Percentiles rank a stretch among this genome's conserved stretches.
phyloP scores from a whole-genome alignment of 257 asterid species.

The Fraxinus cuspidata region DNA sequence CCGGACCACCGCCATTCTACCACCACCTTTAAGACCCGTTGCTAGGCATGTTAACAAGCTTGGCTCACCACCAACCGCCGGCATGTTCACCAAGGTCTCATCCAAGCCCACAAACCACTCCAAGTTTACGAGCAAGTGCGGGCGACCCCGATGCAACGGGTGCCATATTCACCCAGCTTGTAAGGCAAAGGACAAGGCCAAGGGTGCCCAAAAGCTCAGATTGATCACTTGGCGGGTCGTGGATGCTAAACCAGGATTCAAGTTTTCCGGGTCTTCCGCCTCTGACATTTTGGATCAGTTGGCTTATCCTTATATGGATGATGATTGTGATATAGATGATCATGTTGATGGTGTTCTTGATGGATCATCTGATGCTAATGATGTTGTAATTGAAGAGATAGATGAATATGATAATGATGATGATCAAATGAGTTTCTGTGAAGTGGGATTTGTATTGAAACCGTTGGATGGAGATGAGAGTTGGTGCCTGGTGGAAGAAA shows the following conservation, averaged over 20 bases:
- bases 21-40: conserved; percentile 33
- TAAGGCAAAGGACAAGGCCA: conserved; percentile 65
- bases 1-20: conserved; percentile 48
- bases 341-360: conserved; percentile 22
- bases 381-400: neutral
- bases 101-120: conserved; percentile 86
- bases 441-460: conserved; percentile 44
- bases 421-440: conserved; percentile 38
- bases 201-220: conserved; percentile 54
- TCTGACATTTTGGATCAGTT: conserved; percentile 58
- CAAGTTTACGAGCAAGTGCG: conserved; percentile 78
- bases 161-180: conserved; percentile 58
- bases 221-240: conserved; percentile 62
- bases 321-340: conserved; percentile 3
- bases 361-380: neutral
- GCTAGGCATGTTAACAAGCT: conserved; percentile 32
- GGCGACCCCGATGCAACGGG: conserved; percentile 49
- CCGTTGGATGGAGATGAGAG: conserved; percentile 57
- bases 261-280: conserved; percentile 60
- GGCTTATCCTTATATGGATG: conserved; percentile 22
- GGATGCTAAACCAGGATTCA: conserved; percentile 44
- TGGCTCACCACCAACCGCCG: conserved; percentile 62
- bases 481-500: conserved; percentile 76
- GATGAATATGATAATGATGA: conserved; percentile 28
- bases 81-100: conserved; percentile 56